Evolutionary conservation across 306 rosid species (phyloP).

Genomic region (Betula pendula): DNA sequence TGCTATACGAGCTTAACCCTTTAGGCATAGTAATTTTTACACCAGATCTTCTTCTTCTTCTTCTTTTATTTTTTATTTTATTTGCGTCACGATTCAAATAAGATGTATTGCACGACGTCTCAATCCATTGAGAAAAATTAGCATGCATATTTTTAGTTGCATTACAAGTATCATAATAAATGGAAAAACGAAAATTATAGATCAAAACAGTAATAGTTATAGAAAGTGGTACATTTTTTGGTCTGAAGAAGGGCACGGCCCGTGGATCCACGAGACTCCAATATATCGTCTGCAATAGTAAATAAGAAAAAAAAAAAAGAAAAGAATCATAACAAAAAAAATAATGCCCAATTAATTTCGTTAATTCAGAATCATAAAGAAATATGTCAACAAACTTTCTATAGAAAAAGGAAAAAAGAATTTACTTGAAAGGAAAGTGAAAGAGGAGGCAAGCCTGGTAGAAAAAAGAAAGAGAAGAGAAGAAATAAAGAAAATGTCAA

Average conservation of each 20-base stretch:
- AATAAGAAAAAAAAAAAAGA: constrained; percentile 4
- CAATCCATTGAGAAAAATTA: no score
- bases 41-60: no score
- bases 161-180: not conserved
- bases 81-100: no score
- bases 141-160: not conserved
- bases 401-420: not conserved
- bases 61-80: no score
- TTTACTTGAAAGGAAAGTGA: constrained; percentile 61
- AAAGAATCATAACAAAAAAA: no score
- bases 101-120: no score
- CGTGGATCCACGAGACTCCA: constrained; percentile 32
- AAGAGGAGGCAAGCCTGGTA: constrained; percentile 46
- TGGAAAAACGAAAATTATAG: not conserved
- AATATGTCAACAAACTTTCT: not conserved
- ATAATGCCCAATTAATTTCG: not conserved
- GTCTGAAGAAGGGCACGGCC: constrained; percentile 83
- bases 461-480: constrained; percentile 35
- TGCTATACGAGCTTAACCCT: no score
- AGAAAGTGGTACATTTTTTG: constrained; percentile 46
- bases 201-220: not conserved
- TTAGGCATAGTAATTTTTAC: no score
- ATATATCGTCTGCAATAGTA: constrained; percentile 47
- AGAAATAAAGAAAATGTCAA: constrained; percentile 39
- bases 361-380: not conserved